phyloP scores from a whole-genome alignment of 768 basidiomycete species.

The Lactarius indigo region DNA sequence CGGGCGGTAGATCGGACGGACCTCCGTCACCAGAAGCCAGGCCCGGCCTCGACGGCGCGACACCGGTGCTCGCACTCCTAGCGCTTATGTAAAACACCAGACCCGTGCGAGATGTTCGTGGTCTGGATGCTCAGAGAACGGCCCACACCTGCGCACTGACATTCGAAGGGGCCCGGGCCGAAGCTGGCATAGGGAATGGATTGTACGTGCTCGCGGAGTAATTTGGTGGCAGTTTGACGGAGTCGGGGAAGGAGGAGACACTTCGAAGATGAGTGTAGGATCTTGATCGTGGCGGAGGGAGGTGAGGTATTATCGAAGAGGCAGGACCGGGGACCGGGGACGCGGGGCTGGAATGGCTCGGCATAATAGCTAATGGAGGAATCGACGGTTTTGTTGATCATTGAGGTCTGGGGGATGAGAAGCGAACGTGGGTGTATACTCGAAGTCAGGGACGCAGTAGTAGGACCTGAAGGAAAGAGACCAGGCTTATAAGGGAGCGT shows the following conservation, averaged over 20 bases:
- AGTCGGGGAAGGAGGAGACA: no score
- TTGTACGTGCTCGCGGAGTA: background rate
- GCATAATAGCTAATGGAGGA: no score
- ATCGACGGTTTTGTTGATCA: no score
- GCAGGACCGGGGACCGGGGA: background rate
- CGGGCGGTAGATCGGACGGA: slow-evolving; percentile 18
- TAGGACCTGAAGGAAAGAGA: no score
- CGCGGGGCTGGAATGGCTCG: background rate
- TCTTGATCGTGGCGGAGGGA: background rate
- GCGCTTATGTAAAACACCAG: no score
- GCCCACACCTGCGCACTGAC: background rate
- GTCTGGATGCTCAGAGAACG: background rate
- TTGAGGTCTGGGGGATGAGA: no score
- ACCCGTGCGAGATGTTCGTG: background rate
- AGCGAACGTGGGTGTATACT: no score
- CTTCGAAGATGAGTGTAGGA: background rate
- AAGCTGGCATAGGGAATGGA: background rate
- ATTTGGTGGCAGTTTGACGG: no score
- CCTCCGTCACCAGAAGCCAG: background rate
- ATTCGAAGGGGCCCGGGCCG: background rate
- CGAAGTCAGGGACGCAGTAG: no score
- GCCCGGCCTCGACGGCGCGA: background rate
- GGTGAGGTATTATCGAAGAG: background rate
- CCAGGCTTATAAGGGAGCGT: no score
- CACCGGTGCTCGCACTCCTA: no score